Conservation (phyloP, 768 basidiomycete genomes). For the Ramaria sp. region DNA sequence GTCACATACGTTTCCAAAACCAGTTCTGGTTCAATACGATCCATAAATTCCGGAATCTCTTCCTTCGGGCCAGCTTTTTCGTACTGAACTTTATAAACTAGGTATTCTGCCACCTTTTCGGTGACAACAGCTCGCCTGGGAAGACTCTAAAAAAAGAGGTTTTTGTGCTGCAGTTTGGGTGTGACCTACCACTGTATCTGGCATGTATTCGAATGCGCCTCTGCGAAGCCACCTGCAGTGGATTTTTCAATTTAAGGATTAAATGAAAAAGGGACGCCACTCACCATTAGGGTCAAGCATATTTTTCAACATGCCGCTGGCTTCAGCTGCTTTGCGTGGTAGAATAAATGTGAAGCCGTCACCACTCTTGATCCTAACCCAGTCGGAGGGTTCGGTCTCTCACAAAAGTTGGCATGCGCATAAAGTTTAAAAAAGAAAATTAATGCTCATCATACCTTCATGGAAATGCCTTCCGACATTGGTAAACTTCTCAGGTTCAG, state of each 20-base stretch:
- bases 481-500: background rate
- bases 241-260: background rate
- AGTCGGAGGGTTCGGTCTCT: conserved; percentile 27
- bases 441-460: background rate
- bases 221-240: conserved; percentile 54
- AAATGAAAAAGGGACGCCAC: conserved; percentile 15
- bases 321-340: conserved; percentile 58
- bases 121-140: conserved; percentile 46
- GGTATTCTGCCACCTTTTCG: conserved; percentile 85
- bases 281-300: conserved; percentile 68
- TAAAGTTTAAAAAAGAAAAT: background rate
- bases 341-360: conserved; percentile 81
- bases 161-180: background rate
- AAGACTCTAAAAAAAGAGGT: background rate
- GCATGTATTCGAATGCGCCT: conserved; percentile 62
- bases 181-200: conserved; percentile 25
- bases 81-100: conserved; percentile 75
- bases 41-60: conserved; percentile 75
- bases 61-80: conserved; percentile 60
- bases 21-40: conserved; percentile 79
- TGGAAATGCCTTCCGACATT: background rate
- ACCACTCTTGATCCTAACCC: conserved; percentile 65
- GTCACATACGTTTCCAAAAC: conserved; percentile 75
- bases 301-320: conserved; percentile 72
- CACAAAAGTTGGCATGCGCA: background rate